Base-by-base conservation (phyloP, 2,329 filamentous ascomycete genomes). In the Claviceps spartinae region DNA sequence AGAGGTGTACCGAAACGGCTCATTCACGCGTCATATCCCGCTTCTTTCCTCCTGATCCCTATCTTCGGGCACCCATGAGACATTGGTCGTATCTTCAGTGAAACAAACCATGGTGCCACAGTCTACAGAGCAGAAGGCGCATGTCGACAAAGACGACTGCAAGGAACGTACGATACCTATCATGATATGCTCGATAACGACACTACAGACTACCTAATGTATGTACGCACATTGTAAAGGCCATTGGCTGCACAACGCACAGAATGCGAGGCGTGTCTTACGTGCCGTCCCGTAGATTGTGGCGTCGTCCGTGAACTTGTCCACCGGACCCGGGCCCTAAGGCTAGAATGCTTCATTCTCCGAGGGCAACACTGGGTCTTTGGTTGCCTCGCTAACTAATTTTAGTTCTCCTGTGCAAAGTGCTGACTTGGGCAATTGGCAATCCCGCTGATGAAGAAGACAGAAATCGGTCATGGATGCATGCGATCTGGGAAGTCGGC, bases 241-340 rank as follows among this genome's bases (percentile, higher is more conserved):
- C 9, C 9, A 22, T 22, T 22, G 22, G 22, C 22, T 11, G 30
- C 9, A 34, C 41, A 26, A 14, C 20, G 16, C 14, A 20, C 14
- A 48, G 34, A 36, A 38, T 24, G 48, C 40, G 40, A 50, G 30
- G 40, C 48, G 30, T 50, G 48, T 14, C 26, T 24, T 24, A 14
- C 48, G 48, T 45, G 41, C 48, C 48, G 30, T 44, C 18, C 48
- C 48, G 48, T 38, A 8, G 48, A 48, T 40, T 48, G 36, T 48
- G 46, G 46, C 36, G 47, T 5, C 14, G 24, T 46, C 9, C 9
- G 30, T 34, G 30, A 34, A 34, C 30, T 30, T 46, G 44, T n/a
- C 44, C 16, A 18, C 16, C 2, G 24, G 22, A 13, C 44, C 7
- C 41, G 16, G 7, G 41, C 9, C 30, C 9, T 34, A 11, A 34